Base-by-base conservation (phyloP, 2,329 filamentous ascomycete species). In the Parascedosporium putredinis region DNA sequence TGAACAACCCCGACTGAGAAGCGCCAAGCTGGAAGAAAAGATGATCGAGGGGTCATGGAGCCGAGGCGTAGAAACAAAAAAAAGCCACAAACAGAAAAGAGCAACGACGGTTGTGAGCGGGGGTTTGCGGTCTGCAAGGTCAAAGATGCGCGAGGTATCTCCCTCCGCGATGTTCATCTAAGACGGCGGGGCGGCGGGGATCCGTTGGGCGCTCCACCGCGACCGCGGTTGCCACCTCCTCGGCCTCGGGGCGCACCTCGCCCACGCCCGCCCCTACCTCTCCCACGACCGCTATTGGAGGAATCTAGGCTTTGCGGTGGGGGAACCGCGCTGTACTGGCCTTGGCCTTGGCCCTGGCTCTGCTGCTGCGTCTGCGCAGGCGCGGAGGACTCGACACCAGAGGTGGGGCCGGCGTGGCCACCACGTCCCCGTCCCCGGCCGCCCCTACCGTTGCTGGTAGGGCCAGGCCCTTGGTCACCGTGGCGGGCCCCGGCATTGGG, bases 251-350 rank as follows among this genome's bases (percentile, higher is more conserved):
- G 61, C 34, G 66, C 65, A 44, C 71, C 64, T 12, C 69, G 62
- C 10, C 66, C 66, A 50, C 67, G 64, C 7, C 68, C 65, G n/a
- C n/a, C n/a, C 27, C 67, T 65, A 4, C 67, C 65, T 34, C 66
- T 59, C 27, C 69, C 64, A 24, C 40, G 24, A 10, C 18, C n/a
- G 25, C 18, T 45, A 12, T 67, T 67, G 20, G 65, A 59, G 16
- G 66, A 58, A 54, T 83, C 73, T 10, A 85, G 64, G 40, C 62
- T 73, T 1, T 75, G 63, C 1, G 83, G 83, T 20, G 83, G 83
- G 25, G 79, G 78, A 6, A 83, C 76, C 14, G 73, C 73, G 51
- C 72, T 73, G 57, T 78, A 83, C 29, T 51, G 52, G 6, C 43
- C 36, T 42, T 52, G 5, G n/a, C n/a, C n/a, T 52, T 38, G 8